Conservation (phyloP, 345 rosid species). For the Barbarea vulgaris region DNA sequence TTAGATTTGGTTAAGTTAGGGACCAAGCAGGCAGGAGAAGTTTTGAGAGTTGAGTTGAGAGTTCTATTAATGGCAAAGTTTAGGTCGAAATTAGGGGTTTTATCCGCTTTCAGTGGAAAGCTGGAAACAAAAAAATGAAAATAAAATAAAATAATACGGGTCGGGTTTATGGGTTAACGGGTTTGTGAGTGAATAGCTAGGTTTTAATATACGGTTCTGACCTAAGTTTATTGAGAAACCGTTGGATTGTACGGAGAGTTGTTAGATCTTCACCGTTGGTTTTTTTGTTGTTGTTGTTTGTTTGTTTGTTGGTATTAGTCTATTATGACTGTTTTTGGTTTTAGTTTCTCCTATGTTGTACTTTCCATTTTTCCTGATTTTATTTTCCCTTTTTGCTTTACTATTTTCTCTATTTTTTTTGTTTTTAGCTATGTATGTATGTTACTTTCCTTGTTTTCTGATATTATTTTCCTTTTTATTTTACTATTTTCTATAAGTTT, state of each 20-base stretch:
- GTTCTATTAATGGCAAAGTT: slow-evolving; percentile 34
- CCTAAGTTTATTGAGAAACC: slow-evolving; percentile 28
- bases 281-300: not conserved
- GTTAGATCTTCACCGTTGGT: not conserved
- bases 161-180: slow-evolving; percentile 25
- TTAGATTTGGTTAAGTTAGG: not conserved
- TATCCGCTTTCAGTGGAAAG: slow-evolving; percentile 23
- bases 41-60: slow-evolving; percentile 2
- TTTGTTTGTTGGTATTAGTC: not conserved
- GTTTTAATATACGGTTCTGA: not conserved
- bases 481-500: not conserved
- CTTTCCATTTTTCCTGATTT: not conserved
- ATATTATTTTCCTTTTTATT: too few relatives aligned
- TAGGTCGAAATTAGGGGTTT: slow-evolving; percentile 38
- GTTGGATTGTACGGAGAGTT: slow-evolving; percentile 26
- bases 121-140: not conserved
- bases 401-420: not conserved
- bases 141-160: slow-evolving; percentile 5
- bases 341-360: not conserved
- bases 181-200: not conserved
- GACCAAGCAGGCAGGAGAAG: not conserved
- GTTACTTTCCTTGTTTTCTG: not conserved
- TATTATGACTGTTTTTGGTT: not conserved
- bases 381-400: not conserved
- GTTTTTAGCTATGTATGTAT: not conserved